A percentile compares a stretch with the other conserved stretches of the same genome.
These are phyloP conservation scores for Chenopodium album DNA, from an alignment of 148 eudicot genomes.

Conservation along the genomic window DNA sequence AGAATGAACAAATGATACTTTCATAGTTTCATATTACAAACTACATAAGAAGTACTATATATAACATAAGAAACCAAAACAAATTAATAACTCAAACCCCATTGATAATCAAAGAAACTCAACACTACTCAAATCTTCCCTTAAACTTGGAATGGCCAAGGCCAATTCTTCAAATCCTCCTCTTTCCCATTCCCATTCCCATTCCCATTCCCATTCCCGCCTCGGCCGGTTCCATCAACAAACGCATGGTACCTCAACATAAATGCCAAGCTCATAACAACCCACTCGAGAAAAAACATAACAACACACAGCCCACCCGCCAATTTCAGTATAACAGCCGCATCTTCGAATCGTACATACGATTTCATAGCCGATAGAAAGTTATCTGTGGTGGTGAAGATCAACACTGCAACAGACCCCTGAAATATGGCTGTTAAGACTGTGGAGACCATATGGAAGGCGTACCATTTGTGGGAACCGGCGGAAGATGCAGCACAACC, in stretches of 20 bases:
- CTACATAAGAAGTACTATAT: too few relatives aligned
- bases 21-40: background rate
- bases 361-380: constrained; percentile 36
- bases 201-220: background rate
- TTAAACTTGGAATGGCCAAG: constrained; percentile 32
- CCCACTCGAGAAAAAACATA: constrained; percentile 50
- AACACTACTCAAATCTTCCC: too few relatives aligned
- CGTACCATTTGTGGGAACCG: constrained; percentile 35
- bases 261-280: constrained; percentile 41
- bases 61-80: background rate
- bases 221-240: constrained; percentile 21
- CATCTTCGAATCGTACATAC: constrained; percentile 46
- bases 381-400: constrained; percentile 36
- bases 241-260: constrained; percentile 35
- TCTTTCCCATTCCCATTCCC: constrained; percentile 9
- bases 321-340: constrained; percentile 37
- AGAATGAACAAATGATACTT: constrained; percentile 7
- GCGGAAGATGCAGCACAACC: constrained; percentile 34
- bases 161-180: constrained; percentile 37
- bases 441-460: constrained; percentile 45
- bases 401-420: constrained; percentile 44
- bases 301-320: constrained; percentile 46
- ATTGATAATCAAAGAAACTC: background rate
- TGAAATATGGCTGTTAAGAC: constrained; percentile 49
- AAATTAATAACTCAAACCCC: background rate